A percentile compares a stretch with the other conserved stretches of the same genome.
Conservation (phyloP, 1,284 basidiomycete genomes). For the Moniliophthora roreri region DNA sequence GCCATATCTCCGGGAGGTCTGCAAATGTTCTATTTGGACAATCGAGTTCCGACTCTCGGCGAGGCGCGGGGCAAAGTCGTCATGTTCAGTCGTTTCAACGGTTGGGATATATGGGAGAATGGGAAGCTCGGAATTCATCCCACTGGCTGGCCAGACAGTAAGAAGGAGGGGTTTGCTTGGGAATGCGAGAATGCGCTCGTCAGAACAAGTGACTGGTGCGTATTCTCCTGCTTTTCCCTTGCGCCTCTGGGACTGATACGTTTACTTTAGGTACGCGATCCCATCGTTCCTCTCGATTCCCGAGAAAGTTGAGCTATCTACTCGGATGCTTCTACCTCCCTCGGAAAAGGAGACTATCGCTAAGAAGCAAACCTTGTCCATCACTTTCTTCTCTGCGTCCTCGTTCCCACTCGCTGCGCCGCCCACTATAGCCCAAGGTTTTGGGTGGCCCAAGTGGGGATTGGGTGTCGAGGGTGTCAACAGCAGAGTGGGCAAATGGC, state of each 20-base stretch:
- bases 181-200: slow-evolving; percentile 66
- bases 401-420: slow-evolving; percentile 80
- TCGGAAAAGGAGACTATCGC: slow-evolving; percentile 23
- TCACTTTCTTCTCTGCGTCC: slow-evolving; percentile 79
- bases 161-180: slow-evolving; percentile 72
- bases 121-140: slow-evolving; percentile 74
- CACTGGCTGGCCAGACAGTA: slow-evolving; percentile 78
- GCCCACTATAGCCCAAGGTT: slow-evolving; percentile 71
- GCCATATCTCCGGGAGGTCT: slow-evolving; percentile 50
- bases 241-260: slow-evolving; percentile 7
- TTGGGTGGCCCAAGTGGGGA: slow-evolving; percentile 74
- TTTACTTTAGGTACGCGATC: slow-evolving; percentile 67
- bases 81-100: slow-evolving; percentile 74
- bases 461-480: slow-evolving; percentile 85
- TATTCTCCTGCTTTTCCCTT: slow-evolving; percentile 9
- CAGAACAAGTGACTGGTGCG: slow-evolving; percentile 81
- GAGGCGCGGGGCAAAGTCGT: slow-evolving; percentile 83
- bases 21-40: slow-evolving; percentile 78
- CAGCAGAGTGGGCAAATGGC: slow-evolving; percentile 65
- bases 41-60: slow-evolving; percentile 74
- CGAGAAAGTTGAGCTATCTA: slow-evolving; percentile 68
- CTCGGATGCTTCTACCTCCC: slow-evolving; percentile 49
- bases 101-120: slow-evolving; percentile 49
- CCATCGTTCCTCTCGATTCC: slow-evolving; percentile 75
- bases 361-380: slow-evolving; percentile 49